Conservation (phyloP, 352 stramenopile genomes). For the Thraustotheca clavata region DNA sequence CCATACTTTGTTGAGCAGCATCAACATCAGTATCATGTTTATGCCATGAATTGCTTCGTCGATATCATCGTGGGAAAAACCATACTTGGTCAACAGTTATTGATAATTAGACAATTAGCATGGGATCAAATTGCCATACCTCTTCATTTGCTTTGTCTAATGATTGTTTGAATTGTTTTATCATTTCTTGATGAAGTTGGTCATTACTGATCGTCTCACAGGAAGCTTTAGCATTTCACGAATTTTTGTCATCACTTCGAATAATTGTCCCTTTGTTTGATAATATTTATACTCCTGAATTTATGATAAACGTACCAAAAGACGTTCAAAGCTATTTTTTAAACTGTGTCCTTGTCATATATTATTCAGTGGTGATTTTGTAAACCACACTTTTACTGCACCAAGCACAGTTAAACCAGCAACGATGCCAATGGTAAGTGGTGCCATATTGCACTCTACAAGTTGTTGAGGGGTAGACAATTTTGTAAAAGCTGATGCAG, state of each 20-base stretch:
- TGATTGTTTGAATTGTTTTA: conserved; percentile 10
- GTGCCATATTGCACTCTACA: conserved; percentile 12
- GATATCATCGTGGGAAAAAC: conserved; percentile 10
- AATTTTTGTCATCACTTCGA: neutral
- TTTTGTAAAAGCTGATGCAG: neutral
- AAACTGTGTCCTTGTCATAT: conserved; percentile 62
- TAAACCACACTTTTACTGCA: conserved; percentile 82
- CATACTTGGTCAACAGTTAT: conserved; percentile 14
- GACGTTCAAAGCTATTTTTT: conserved; percentile 41
- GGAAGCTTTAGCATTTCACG: neutral
- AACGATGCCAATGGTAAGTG: conserved; percentile 34
- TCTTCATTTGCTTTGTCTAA: conserved; percentile 19
- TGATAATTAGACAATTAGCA: neutral
- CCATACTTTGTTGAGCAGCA: conserved; percentile 3
- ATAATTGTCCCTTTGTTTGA: conserved; percentile 10
- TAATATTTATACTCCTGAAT: neutral
- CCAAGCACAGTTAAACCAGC: conserved; percentile 54
- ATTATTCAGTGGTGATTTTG: conserved; percentile 29
- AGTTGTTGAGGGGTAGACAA: neutral
- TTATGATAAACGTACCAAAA: conserved; percentile 46
- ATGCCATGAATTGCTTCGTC: conserved; percentile 1
- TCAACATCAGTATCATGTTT: conserved; percentile 9
- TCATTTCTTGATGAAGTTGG: conserved; percentile 5
- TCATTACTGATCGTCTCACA: conserved; percentile 11
- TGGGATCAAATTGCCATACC: neutral